phyloP scores from a whole-genome alignment of 805 yeast species.

The Huiozyma sinensis region DNA sequence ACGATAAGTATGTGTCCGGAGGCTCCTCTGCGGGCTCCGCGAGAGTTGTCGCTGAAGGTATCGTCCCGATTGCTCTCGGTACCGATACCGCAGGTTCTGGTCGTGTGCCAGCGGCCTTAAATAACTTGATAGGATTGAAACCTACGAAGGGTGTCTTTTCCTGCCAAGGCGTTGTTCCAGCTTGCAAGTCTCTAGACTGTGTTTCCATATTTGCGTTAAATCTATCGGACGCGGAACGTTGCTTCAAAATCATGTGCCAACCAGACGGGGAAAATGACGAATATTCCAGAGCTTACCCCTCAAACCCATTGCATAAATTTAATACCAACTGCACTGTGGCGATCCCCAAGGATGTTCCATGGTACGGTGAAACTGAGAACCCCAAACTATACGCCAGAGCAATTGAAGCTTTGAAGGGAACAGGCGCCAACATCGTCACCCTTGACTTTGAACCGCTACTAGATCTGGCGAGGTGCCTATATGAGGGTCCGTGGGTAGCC shows the following conservation, averaged over 20 bases:
- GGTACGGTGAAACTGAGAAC: conserved; percentile 77
- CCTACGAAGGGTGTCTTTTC: conserved; percentile 87
- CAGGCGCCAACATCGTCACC: conserved; percentile 51
- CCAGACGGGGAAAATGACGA: conserved; percentile 62
- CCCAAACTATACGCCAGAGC: conserved; percentile 57
- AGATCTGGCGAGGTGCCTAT: conserved; percentile 75
- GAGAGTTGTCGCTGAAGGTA: conserved; percentile 77
- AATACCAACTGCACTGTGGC: conserved; percentile 56
- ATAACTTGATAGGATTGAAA: conserved; percentile 84
- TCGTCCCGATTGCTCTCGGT: conserved; percentile 81
- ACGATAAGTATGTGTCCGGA: conserved; percentile 73
- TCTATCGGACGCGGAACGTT: conserved; percentile 71
- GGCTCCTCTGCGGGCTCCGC: conserved; percentile 98
- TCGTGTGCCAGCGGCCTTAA: conserved; percentile 91
- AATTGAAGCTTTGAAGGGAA: conserved; percentile 38
- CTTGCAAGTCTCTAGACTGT: conserved; percentile 89
- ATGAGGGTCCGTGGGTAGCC: conserved; percentile 99
- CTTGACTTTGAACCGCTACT: conserved; percentile 67
- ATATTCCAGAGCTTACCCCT: conserved; percentile 69
- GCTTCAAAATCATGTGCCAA: conserved; percentile 60
- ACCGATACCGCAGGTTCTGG: conserved; percentile 99
- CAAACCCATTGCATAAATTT: conserved; percentile 50
- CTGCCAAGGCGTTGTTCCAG: conserved; percentile 90
- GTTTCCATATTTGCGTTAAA: conserved; percentile 76
- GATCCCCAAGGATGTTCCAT: conserved; percentile 59